phyloP scores from a whole-genome alignment of 2,329 filamentous ascomycete species.

The Dichotomopilus funicola region DNA sequence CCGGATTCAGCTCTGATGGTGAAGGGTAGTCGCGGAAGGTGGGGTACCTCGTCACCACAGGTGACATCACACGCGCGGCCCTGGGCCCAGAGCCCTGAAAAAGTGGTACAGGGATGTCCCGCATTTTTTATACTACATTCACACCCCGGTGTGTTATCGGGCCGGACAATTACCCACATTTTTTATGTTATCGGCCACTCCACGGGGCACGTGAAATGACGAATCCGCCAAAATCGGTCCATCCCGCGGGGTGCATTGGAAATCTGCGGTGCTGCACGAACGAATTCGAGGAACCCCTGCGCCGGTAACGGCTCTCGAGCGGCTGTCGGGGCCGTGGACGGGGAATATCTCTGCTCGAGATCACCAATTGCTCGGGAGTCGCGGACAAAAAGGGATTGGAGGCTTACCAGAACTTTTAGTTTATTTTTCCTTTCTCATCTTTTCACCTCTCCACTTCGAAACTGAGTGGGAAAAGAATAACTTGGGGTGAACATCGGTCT shows the following conservation, averaged over 20 bases:
- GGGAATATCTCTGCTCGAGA: too few species aligned
- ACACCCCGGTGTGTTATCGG: neutral
- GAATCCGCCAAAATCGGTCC: slow-evolving; percentile 12
- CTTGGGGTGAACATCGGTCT: too few species aligned
- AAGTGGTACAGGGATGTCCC: neutral
- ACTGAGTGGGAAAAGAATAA: too few species aligned
- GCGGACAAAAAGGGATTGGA: too few species aligned
- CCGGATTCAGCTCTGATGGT: neutral
- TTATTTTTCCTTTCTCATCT: too few species aligned
- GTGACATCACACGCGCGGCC: slow-evolving; percentile 14
- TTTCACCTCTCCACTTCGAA: too few species aligned
- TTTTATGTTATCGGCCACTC: neutral
- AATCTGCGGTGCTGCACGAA: neutral
- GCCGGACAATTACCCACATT: too few species aligned
- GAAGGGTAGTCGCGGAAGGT: neutral
- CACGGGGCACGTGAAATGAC: slow-evolving; percentile 25
- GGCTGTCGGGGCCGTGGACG: too few species aligned
- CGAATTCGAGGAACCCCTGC: slow-evolving; percentile 1
- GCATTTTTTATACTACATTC: neutral
- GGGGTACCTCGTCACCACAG: neutral
- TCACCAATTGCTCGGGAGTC: too few species aligned
- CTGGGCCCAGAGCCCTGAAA: neutral
- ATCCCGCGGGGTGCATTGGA: slow-evolving; percentile 1
- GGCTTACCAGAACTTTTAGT: too few species aligned
- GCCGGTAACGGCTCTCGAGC: slow-evolving; percentile 6